A percentile compares a stretch with the other conserved stretches of the same genome.
Evolutionary conservation across 2,329 filamentous ascomycete species (phyloP).

Genomic region (Daldinia eschscholtzii): DNA sequence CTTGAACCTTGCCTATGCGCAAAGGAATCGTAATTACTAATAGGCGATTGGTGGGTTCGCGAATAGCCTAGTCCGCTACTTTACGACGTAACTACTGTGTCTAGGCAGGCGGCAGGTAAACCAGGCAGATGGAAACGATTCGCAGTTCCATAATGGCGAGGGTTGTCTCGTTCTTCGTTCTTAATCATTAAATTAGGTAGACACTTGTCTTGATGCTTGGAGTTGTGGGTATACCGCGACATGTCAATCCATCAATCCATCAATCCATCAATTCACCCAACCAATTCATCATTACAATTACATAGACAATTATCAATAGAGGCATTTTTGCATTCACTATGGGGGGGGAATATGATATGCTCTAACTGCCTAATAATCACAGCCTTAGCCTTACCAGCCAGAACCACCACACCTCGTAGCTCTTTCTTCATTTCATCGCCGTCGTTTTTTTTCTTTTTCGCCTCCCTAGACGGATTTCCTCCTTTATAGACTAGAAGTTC

Average conservation of each 20-base stretch:
- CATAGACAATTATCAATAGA: conserved; percentile 3
- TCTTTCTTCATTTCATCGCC: conserved; percentile 23
- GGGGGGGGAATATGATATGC: conserved; percentile 15
- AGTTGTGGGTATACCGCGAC: background rate
- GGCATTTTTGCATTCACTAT: conserved; percentile 28
- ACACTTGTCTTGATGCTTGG: background rate
- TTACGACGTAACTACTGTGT: background rate
- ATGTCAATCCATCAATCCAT: background rate
- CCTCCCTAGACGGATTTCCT: conserved; percentile 16
- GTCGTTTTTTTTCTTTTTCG: conserved; percentile 9
- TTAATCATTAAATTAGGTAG: too few species aligned
- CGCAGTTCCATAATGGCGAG: background rate
- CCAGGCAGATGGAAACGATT: background rate
- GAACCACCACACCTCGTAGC: conserved; percentile 24
- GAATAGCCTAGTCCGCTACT: background rate
- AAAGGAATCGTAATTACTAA: background rate
- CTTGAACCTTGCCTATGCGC: background rate
- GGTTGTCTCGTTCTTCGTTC: background rate
- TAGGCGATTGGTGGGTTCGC: background rate
- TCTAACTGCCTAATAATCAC: conserved; percentile 16
- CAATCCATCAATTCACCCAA: background rate
- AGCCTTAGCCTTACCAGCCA: background rate
- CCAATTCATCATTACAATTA: background rate
- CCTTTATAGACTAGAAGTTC: conserved; percentile 7
- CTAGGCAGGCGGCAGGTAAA: background rate